Conservation (phyloP, 2,329 filamentous ascomycete species). For the Chrysoporthe cubensis region DNA sequence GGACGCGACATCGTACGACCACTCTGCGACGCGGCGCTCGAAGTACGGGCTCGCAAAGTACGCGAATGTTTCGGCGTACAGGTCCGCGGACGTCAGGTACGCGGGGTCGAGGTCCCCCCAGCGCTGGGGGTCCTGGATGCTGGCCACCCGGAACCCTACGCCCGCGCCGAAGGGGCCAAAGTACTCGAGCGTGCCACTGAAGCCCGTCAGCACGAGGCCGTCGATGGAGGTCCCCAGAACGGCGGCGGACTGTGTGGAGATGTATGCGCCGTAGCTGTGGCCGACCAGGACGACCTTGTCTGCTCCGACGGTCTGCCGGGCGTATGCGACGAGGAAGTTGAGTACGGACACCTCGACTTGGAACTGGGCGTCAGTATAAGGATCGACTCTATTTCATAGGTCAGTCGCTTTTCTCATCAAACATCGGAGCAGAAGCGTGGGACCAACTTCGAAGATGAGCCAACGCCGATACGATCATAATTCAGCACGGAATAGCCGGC, state of each 20-base stretch:
- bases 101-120: conserved; percentile 36
- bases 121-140: conserved; percentile 31
- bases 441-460: conserved; percentile 38
- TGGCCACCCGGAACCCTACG: conserved; percentile 36
- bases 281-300: conserved; percentile 37
- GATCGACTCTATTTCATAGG: conserved; percentile 30
- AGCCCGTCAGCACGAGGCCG: conserved; percentile 30
- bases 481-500: conserved; percentile 39
- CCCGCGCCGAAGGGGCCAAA: conserved; percentile 37
- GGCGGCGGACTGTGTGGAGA: conserved; percentile 34
- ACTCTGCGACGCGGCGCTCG: conserved; percentile 36
- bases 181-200: conserved; percentile 35
- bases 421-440: not conserved
- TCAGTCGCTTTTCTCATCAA: not conserved
- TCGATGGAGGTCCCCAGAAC: conserved; percentile 31
- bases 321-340: conserved; percentile 35
- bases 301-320: conserved; percentile 30
- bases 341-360: conserved; percentile 39
- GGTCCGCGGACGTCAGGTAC: conserved; percentile 35
- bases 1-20: conserved; percentile 34
- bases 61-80: conserved; percentile 35
- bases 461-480: conserved; percentile 39
- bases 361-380: conserved; percentile 37
- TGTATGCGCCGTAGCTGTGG: conserved; percentile 39
- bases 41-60: conserved; percentile 35